These are phyloP conservation scores for Coemansia sp. DNA, from an alignment of 192 early-diverging fungal species.

Conservation along the genomic window DNA sequence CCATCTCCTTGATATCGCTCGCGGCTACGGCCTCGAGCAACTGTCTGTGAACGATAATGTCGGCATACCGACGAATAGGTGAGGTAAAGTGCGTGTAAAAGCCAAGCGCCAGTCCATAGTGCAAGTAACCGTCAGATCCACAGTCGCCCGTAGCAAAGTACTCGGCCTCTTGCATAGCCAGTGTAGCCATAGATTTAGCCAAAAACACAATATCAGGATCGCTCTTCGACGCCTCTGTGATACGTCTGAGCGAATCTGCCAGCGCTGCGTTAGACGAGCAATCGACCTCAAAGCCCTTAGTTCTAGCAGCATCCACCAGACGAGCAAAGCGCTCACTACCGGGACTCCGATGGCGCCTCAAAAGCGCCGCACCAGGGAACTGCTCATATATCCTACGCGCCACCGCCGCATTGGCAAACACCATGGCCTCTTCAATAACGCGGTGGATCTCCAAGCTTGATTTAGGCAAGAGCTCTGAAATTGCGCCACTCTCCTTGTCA, in stretches of 20 bases:
- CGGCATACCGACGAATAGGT: slow-evolving; percentile 81
- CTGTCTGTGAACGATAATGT: slow-evolving; percentile 78
- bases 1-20: background rate
- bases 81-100: slow-evolving; percentile 86
- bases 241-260: slow-evolving; percentile 60
- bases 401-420: slow-evolving; percentile 73
- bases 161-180: slow-evolving; percentile 75
- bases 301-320: slow-evolving; percentile 60
- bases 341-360: slow-evolving; percentile 72
- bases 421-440: slow-evolving; percentile 81
- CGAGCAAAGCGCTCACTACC: slow-evolving; percentile 63
- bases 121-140: slow-evolving; percentile 53
- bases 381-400: slow-evolving; percentile 62
- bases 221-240: slow-evolving; percentile 38
- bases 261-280: slow-evolving; percentile 66
- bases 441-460: slow-evolving; percentile 69
- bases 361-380: slow-evolving; percentile 61
- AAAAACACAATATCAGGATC: slow-evolving; percentile 63
- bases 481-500: slow-evolving; percentile 57
- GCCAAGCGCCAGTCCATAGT: slow-evolving; percentile 76
- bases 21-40: slow-evolving; percentile 57
- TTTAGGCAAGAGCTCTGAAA: slow-evolving; percentile 70
- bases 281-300: slow-evolving; percentile 65
- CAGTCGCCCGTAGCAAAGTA: slow-evolving; percentile 69
- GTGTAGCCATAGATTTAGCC: slow-evolving; percentile 74